Percentiles rank a stretch among this genome's conserved stretches.
phyloP scores from a whole-genome alignment of 1,284 basidiomycete species.

The Sporisorium graminicola region DNA sequence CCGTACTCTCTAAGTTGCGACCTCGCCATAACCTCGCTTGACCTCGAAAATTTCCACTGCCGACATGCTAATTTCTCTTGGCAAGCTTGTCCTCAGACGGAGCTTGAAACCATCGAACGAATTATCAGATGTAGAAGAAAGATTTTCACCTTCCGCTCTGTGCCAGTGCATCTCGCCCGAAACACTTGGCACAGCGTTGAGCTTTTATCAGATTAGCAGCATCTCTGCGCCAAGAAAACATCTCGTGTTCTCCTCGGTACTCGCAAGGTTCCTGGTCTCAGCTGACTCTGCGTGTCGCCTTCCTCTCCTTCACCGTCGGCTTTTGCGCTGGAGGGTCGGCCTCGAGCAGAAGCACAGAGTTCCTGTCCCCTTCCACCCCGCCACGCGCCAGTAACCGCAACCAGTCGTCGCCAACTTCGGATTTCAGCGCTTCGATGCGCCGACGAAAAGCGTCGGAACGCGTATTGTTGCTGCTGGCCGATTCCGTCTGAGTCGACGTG shows the following conservation, averaged over 20 bases:
- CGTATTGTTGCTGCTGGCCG: not conserved
- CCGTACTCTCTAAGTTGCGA: too few species aligned
- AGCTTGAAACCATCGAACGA: too few species aligned
- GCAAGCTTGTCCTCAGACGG: not conserved
- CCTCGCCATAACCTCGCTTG: too few species aligned
- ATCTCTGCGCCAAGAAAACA: not conserved
- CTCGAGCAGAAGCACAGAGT: not conserved
- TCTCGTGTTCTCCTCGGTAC: too few species aligned
- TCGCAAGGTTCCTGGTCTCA: too few species aligned
- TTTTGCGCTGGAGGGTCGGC: not conserved
- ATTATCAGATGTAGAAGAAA: not conserved
- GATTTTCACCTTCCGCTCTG: not conserved
- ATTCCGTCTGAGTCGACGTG: not conserved
- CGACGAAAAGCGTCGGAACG: constrained; percentile 41
- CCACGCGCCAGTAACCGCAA: constrained; percentile 51
- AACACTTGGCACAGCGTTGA: not conserved
- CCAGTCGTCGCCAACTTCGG: constrained; percentile 68
- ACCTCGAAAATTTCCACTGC: too few species aligned
- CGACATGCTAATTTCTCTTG: not conserved
- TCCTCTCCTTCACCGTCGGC: not conserved
- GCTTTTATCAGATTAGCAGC: not conserved
- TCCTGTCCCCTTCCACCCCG: constrained; percentile 15
- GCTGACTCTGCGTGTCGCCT: too few species aligned
- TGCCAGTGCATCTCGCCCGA: not conserved
- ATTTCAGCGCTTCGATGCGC: constrained; percentile 64